Percentiles rank a stretch among this genome's conserved stretches.
These are phyloP conservation scores for Malus sylvestris DNA, from an alignment of 306 rosid genomes.

Conservation along the genomic window DNA sequence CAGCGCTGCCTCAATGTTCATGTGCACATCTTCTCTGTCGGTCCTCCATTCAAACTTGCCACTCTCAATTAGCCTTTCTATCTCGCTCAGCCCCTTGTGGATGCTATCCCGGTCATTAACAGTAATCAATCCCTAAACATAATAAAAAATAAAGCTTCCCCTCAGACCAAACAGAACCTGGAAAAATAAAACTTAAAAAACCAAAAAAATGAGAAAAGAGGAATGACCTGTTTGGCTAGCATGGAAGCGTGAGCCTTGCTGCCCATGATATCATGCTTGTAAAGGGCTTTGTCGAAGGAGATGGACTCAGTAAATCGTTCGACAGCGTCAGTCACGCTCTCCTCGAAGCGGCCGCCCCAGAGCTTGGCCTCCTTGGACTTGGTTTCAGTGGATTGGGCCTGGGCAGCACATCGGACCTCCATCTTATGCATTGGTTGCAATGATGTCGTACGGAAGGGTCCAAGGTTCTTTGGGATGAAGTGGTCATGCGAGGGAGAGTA, in stretches of 20 bases:
- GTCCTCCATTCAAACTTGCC: slow-evolving; percentile 89
- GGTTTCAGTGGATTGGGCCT: not conserved
- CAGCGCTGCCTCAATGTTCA: slow-evolving; percentile 95
- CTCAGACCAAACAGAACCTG: not conserved
- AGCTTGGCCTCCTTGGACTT: slow-evolving; percentile 77
- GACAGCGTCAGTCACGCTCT: slow-evolving; percentile 73
- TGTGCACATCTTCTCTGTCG: slow-evolving; percentile 85
- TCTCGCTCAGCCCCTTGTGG: slow-evolving; percentile 56
- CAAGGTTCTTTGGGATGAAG: not conserved
- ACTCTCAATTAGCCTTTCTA: slow-evolving; percentile 57
- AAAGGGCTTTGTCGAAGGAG: slow-evolving; percentile 71
- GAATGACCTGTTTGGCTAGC: slow-evolving; percentile 77
- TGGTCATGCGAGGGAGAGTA: not conserved
- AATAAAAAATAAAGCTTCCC: not conserved
- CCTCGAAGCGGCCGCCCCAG: slow-evolving; percentile 98
- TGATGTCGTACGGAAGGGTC: not conserved
- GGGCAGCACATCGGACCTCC: slow-evolving; percentile 13
- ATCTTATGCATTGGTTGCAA: slow-evolving; percentile 6
- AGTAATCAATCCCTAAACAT: slow-evolving; percentile 60
- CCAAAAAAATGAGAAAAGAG: not conserved
- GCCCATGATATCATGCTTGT: slow-evolving; percentile 83
- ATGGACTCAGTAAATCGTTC: slow-evolving; percentile 95
- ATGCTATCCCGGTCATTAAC: slow-evolving; percentile 58
- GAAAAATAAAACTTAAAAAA: not conserved
- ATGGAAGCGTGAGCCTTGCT: slow-evolving; percentile 88